These are phyloP conservation scores for Gossypium ekmanianum DNA, from an alignment of 345 rosid genomes.

Conservation along the genomic window DNA sequence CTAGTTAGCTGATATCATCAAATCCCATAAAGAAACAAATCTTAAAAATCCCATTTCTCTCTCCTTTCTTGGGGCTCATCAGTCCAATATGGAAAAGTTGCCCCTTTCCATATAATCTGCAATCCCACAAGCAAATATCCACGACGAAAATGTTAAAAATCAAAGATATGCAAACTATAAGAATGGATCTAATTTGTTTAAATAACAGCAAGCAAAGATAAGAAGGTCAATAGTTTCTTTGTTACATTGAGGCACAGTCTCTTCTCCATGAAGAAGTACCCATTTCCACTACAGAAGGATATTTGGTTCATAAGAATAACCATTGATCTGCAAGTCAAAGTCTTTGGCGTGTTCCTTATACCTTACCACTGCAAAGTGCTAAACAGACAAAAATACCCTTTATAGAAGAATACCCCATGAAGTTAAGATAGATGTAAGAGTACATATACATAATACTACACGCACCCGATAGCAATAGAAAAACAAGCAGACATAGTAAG, in stretches of 20 bases:
- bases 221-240: background rate
- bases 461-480: conserved; percentile 31
- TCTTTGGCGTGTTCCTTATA: background rate
- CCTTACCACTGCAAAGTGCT: conserved; percentile 12
- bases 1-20: conserved; percentile 20
- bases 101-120: conserved; percentile 1
- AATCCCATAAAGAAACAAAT: background rate
- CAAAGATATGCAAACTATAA: conserved; percentile 15
- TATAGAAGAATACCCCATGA: background rate
- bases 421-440: background rate
- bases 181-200: conserved; percentile 18
- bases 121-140: conserved; percentile 7
- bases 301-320: conserved; percentile 22
- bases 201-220: background rate
- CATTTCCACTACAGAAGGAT: conserved; percentile 4
- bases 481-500: background rate
- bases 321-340: conserved; percentile 33
- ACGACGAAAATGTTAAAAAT: background rate
- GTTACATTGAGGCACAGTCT: background rate
- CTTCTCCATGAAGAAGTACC: background rate
- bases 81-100: background rate
- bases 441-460: background rate
- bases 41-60: conserved; percentile 9
- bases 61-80: background rate
- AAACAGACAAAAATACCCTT: background rate